Percentiles rank a stretch among this genome's conserved stretches.
Conservation (phyloP, 768 basidiomycete species). For the Rhizopogon salebrosus region DNA sequence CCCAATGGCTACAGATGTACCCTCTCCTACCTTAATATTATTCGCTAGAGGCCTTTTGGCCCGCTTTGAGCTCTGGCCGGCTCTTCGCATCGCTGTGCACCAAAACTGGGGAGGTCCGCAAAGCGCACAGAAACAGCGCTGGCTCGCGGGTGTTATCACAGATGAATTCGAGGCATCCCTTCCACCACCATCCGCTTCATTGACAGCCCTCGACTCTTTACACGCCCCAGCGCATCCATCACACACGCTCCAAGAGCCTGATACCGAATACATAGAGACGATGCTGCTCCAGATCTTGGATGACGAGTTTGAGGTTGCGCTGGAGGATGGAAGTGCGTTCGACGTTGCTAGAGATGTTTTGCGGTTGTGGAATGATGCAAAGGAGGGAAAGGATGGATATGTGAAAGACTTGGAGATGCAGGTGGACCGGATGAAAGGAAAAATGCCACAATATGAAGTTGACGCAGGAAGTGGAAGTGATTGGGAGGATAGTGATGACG, state of each 20-base stretch:
- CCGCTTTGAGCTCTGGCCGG: slow-evolving; percentile 79
- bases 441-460: slow-evolving; percentile 45
- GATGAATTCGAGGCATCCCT: slow-evolving; percentile 66
- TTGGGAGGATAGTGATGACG: slow-evolving; percentile 45
- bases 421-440: slow-evolving; percentile 55
- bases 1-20: slow-evolving; percentile 9
- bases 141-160: slow-evolving; percentile 78
- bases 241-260: slow-evolving; percentile 31
- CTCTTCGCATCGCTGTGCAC: slow-evolving; percentile 79
- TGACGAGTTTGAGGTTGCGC: slow-evolving; percentile 79
- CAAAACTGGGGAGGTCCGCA: slow-evolving; percentile 84
- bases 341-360: slow-evolving; percentile 70
- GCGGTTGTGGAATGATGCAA: slow-evolving; percentile 55
- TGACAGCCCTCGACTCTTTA: not conserved
- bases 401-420: slow-evolving; percentile 60
- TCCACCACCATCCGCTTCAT: slow-evolving; percentile 21
- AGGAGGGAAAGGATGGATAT: slow-evolving; percentile 38
- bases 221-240: not conserved
- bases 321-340: slow-evolving; percentile 84
- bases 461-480: slow-evolving; percentile 33
- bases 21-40: slow-evolving; percentile 49
- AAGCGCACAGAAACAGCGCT: slow-evolving; percentile 67
- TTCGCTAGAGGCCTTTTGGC: slow-evolving; percentile 88
- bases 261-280: slow-evolving; percentile 76
- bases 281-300: slow-evolving; percentile 76